Base-by-base conservation (phyloP, 2,329 filamentous ascomycete species). In the Penicillium sp. region DNA sequence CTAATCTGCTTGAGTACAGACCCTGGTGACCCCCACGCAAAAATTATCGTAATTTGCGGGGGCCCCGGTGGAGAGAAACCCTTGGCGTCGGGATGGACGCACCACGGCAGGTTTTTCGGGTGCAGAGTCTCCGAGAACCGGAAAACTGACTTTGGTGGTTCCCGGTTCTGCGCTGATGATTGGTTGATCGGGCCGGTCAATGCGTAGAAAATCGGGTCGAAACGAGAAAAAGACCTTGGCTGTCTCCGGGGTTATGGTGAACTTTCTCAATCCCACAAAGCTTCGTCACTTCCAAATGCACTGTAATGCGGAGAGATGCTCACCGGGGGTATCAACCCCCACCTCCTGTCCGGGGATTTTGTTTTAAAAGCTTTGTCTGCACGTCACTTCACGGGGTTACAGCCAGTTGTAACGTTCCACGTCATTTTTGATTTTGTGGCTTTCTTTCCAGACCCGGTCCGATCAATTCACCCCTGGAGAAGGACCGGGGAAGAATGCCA, bases 1-100 rank as follows among this genome's bases (percentile, higher is more conserved):
- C 50, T 53, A 23, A 19, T 50, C 49, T 49, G 29, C 14, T 47
- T 44, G 44, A 44, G 45, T 58, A 13, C 42, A 39, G 46, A 58
- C 46, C 50, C 50, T 29, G 21, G 59, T 52, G 52, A 61, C 59
- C 59, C 59, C 59, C 59, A 61, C 59, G 59, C 56, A 21, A 51
- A 52, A 59, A 58, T 55, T 50, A 56, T 56, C 56, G 50, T 54
- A 46, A 51, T 49, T 46, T 58, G 59, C 59, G 59, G 59, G 59
- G 55, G 46, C 50, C 50, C 25, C 42, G 29, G 55, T 58, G 55
- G 55, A 50, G 55, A 58, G 33, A 47, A 9, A 23, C n/a, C 29
- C 49, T 51, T 58, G 51, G 39, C 46, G 46, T 51, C 51, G 51
- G 51, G 50, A 54, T 49, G 46, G 29, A 19, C 37, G 29, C 47